Base-by-base conservation (phyloP, 2,329 filamentous ascomycete genomes). In the Zelopaecilomyces penicillatus region DNA sequence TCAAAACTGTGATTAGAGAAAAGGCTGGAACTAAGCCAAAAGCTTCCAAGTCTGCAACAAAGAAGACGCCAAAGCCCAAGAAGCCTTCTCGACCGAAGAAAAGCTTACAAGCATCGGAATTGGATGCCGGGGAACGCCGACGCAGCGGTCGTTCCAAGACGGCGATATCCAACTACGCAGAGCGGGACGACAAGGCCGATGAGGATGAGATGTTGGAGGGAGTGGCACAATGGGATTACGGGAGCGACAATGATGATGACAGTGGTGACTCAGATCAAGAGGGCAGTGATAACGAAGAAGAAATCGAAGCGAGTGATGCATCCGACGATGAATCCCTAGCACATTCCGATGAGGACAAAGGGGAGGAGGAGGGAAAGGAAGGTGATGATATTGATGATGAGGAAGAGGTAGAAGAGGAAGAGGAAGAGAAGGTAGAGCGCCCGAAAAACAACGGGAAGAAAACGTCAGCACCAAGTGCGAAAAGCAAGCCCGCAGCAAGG, bases 131-230 rank as follows among this genome's bases (percentile, higher is more conserved):
- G 2, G 73, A 79, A 50, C 73, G 77, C 33, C 70, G 77, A 37
- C 75, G 75, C 31, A 80, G 76, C 53, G 70, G 75, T n/a, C 73
- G 77, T 40, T 59, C 69, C 5, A 67, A 65, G 50, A 67, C 63
- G 41, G 60, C 64, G 11, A 19, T 19, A 19, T 73, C 74, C 5
- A 60, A 66, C 32, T 81, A 81, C 51, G 68, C 70, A 26, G 77
- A 81, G 57, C 71, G 76, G 30, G 74, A 78, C 44, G 75, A 75
- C 8, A 69, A 70, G 8, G 75, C 76, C 40, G 77, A 80, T 47
- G 76, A 80, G 48, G 70, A 76, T 50, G 77, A 80, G 57, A 81
- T 80, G 77, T 63, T 78, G 27, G 70, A 77, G 39, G 77, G 77
- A 2, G 77, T 80, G 5, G 75, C 76, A 1, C 65, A 76, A 55